Base-by-base conservation (phyloP, 768 basidiomycete genomes). In the Tephrocybe sp. region DNA sequence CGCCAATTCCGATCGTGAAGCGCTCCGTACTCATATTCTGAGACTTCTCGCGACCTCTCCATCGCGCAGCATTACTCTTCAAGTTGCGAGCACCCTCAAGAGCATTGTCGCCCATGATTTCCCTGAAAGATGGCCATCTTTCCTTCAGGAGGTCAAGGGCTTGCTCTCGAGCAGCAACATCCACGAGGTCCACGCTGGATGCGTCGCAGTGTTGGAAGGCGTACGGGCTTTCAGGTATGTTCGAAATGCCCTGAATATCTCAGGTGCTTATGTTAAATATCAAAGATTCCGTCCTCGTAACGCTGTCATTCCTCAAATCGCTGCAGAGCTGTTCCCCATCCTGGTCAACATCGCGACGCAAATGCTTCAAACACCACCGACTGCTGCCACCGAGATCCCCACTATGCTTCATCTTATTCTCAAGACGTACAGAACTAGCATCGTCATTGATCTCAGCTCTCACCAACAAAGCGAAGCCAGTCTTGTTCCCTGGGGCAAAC, bases 401-500 rank as follows among this genome's bases (percentile, higher is more conserved):
- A 79, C 84, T 1, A 86, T 94, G 75, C 75, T 95, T 25, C 92
- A 94, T 61, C 77, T 92, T 45, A 88, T 95, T 52, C 75, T 94
- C 54, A 95, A 96, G 63, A 78, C 89, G 0, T 96, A 96, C 76
- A 88, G 85, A 62, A 86, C 84, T 0, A 86, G 85, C 42, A 89
- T 91, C 65, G 76, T 86, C n/a, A 76, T 89, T 33, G 79, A 85
- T 48, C 76, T 96, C 18, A 84, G 82, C 48, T 46, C 64, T 5
- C 88, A 91, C 57, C 92, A 93, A 56, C 92, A 92, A 63, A 80
- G 73, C 54, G 62, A 79, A 0, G 86, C 86, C 44, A 86, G 84
- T 45, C 74, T 95, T 40, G 84, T 94, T 15, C 90, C 92, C 0
- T 96, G 93, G 93, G 92, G 91, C 5, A 79, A 81, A 39, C 79